Percentiles rank a stretch among this genome's conserved stretches.
These are phyloP conservation scores for Chrysoporthe deuterocubensis DNA, from an alignment of 2,329 filamentous ascomycete species.

Conservation along the genomic window DNA sequence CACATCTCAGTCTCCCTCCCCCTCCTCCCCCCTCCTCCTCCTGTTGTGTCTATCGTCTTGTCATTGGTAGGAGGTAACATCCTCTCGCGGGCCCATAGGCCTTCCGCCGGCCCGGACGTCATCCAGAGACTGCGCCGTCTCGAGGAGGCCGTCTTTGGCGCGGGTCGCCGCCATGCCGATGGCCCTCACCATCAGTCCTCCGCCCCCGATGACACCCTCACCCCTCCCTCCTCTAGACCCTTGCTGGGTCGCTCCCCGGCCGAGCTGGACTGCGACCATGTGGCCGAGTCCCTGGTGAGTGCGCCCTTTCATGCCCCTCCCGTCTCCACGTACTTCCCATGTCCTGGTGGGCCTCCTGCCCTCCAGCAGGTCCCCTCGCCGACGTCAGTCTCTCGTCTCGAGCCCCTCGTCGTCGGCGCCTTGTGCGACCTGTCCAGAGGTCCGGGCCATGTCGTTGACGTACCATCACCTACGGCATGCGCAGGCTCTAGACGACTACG, in stretches of 20 bases:
- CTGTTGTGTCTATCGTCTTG: neutral
- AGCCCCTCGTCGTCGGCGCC: too few relatives aligned
- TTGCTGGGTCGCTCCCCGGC: slow-evolving; percentile 6
- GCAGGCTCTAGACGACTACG: slow-evolving; percentile 17
- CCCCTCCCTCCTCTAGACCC: neutral
- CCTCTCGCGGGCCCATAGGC: neutral
- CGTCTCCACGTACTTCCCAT: neutral
- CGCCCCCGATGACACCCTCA: neutral
- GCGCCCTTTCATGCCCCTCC: too few relatives aligned
- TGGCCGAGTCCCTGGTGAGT: slow-evolving; percentile 16
- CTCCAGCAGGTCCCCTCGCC: too few relatives aligned
- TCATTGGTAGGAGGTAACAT: neutral
- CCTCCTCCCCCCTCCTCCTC: neutral
- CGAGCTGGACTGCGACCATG: slow-evolving; percentile 23
- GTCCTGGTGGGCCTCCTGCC: too few relatives aligned
- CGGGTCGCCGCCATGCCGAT: neutral
- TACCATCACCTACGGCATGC: neutral
- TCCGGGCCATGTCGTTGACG: neutral
- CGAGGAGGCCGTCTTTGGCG: slow-evolving; percentile 36
- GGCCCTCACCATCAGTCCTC: neutral
- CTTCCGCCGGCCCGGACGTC: slow-evolving; percentile 23
- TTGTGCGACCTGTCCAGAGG: neutral
- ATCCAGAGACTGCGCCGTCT: slow-evolving; percentile 34
- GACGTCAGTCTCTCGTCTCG: too few relatives aligned
- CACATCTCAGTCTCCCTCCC: neutral